Conservation (phyloP, 495 filamentous ascomycete species). For the Cairneyella variabilis region DNA sequence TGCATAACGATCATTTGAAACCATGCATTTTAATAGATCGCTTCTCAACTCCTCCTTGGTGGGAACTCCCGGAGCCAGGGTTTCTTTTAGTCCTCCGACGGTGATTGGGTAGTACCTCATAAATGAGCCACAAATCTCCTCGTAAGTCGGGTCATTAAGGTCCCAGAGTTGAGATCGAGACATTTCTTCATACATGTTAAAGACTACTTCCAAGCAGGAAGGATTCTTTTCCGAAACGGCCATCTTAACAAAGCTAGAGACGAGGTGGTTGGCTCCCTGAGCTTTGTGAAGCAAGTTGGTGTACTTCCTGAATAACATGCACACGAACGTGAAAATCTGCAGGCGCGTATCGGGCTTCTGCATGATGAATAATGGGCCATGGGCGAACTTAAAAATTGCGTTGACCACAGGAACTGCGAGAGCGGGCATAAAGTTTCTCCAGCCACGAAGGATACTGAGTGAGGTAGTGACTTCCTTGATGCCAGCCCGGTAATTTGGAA, state of each 20-base stretch:
- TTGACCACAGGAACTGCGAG: conserved; percentile 5
- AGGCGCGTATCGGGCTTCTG: conserved; percentile 41
- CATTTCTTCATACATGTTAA: conserved; percentile 36
- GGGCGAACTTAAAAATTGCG: conserved; percentile 11
- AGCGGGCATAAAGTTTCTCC: conserved; percentile 8
- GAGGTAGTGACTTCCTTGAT: neutral
- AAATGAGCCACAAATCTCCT: conserved; percentile 33
- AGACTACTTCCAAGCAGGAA: conserved; percentile 44
- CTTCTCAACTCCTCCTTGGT: conserved; percentile 46
- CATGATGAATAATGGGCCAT: conserved; percentile 33
- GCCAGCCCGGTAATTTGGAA: conserved; percentile 2
- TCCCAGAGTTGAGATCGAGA: conserved; percentile 34
- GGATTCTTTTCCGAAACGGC: conserved; percentile 41
- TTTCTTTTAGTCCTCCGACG: conserved; percentile 30
- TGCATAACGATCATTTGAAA: conserved; percentile 37
- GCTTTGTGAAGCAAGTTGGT: conserved; percentile 1
- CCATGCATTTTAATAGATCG: conserved; percentile 43
- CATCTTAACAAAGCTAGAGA: conserved; percentile 14
- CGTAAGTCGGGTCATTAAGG: neutral
- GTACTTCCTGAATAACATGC: conserved; percentile 29
- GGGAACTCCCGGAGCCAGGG: conserved; percentile 36
- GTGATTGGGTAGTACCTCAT: conserved; percentile 50
- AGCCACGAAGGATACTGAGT: conserved; percentile 1
- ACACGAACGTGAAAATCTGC: conserved; percentile 43
- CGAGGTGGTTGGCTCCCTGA: conserved; percentile 4